Conservation (phyloP, 345 rosid genomes). For the Dimocarpus longan region DNA sequence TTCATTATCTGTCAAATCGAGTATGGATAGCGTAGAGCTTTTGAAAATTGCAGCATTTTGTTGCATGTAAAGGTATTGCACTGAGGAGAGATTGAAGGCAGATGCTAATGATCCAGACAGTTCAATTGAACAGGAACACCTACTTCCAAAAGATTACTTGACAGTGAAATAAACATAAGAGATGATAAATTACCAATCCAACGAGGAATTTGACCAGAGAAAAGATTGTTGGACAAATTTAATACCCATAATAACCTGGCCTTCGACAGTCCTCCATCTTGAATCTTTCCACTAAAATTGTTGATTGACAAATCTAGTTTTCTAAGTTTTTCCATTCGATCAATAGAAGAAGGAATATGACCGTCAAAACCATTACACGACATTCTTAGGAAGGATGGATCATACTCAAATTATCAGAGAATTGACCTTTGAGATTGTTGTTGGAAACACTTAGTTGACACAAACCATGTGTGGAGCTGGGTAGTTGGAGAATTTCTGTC, state of each 20-base stretch:
- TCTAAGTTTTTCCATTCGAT: neutral
- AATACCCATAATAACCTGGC: no score
- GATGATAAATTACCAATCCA: no score
- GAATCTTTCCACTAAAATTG: neutral
- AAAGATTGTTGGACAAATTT: neutral
- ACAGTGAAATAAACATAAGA: neutral
- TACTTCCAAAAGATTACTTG: neutral
- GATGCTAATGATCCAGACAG: neutral
- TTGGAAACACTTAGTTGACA: neutral
- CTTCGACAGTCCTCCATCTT: neutral
- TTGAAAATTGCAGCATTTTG: neutral
- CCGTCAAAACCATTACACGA: neutral
- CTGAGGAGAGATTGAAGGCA: neutral
- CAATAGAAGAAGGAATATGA: neutral
- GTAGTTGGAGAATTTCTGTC: neutral
- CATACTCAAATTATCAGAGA: neutral
- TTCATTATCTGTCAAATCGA: neutral
- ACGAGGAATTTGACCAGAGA: no score
- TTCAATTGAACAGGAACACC: neutral
- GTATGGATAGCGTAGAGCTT: neutral
- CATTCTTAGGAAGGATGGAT: neutral
- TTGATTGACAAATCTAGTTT: neutral
- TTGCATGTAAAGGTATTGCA: neutral
- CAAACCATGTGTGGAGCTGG: neutral
- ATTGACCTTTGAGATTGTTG: neutral